These are phyloP conservation scores for Acanthamoeba divionensis DNA, from an alignment of 208 protist genomes.

Conservation along the genomic window DNA sequence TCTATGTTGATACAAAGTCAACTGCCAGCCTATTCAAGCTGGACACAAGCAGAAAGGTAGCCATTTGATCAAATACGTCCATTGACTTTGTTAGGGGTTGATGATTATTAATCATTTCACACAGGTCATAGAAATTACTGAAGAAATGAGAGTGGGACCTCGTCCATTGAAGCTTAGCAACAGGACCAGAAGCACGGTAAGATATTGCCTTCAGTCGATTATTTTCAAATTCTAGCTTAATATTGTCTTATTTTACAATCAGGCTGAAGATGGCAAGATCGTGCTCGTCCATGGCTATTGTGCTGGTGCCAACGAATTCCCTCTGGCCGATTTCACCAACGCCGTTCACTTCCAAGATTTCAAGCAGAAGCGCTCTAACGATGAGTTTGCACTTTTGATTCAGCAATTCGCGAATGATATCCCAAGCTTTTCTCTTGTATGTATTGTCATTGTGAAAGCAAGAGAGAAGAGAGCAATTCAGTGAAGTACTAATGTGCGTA, in stretches of 20 bases:
- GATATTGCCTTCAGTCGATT: too few relatives aligned
- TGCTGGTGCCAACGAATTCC: slow-evolving; percentile 17
- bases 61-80: neutral
- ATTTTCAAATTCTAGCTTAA: too few relatives aligned
- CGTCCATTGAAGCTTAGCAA: neutral
- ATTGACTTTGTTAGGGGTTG: neutral
- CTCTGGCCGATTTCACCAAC: slow-evolving; percentile 26
- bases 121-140: too few relatives aligned
- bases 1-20: neutral
- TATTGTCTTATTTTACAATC: too few relatives aligned
- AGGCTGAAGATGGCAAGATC: too few relatives aligned
- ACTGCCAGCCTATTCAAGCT: too few relatives aligned
- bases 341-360: slow-evolving; percentile 21
- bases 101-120: neutral
- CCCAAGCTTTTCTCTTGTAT: neutral
- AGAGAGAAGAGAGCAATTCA: neutral
- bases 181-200: too few relatives aligned
- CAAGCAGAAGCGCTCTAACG: slow-evolving; percentile 24
- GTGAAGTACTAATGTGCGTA: neutral
- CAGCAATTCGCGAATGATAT: neutral
- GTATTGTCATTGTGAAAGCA: neutral
- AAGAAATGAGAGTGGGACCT: slow-evolving; percentile 8
- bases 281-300: slow-evolving; percentile 62
- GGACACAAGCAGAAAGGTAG: neutral
- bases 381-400: slow-evolving; percentile 55